Base-by-base conservation (phyloP, 1,284 basidiomycete genomes). In the Meira miltonrushii region DNA sequence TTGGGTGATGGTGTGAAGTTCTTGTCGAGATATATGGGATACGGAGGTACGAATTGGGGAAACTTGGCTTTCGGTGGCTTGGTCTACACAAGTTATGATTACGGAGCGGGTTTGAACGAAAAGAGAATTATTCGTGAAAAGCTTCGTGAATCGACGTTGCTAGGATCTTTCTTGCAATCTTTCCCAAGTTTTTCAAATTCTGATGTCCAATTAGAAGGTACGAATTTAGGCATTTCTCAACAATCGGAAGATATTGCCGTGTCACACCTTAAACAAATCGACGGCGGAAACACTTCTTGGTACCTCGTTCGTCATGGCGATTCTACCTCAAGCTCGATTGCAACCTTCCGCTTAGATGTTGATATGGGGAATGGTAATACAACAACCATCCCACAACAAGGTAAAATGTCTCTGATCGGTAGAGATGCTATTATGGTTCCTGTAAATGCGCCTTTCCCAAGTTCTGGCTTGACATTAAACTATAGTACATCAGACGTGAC, bases 21-120 rank as follows among this genome's bases (percentile, higher is more conserved):
- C 12, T 44, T 67, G 13, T 62, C 88, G 4, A 83, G 89, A 15
- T 88, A 91, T 59, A 86, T 87, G 37, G 82, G 85, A 3, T 84
- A 84, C 67, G 43, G 71, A 85, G 89, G 90, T 70, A 91, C 90
- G 58, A 89, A 90, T 75, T 90, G 62, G 61, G 72, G 63, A n/a
- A 58, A 56, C 12, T 51, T 71, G 13, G 63, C 67, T 2, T 47
- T 21, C 39, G 53, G 15, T 40, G 61, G 21, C 58, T 50, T 12
- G 17, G 56, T 61, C 38, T 68, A 54, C 33, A 67, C 82, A 0
- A 81, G 80, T 59, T 83, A 81, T 65, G 82, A 75, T 77, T 75
- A 79, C 54, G 69, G 68, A 33, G 70, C 69, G 1, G 58, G 64
- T 11, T 47, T 72, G 17, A 54, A 58, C 39, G 69, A 72, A 58